These are phyloP conservation scores for Striga asiatica DNA, from an alignment of 257 asterid species.

Conservation along the genomic window DNA sequence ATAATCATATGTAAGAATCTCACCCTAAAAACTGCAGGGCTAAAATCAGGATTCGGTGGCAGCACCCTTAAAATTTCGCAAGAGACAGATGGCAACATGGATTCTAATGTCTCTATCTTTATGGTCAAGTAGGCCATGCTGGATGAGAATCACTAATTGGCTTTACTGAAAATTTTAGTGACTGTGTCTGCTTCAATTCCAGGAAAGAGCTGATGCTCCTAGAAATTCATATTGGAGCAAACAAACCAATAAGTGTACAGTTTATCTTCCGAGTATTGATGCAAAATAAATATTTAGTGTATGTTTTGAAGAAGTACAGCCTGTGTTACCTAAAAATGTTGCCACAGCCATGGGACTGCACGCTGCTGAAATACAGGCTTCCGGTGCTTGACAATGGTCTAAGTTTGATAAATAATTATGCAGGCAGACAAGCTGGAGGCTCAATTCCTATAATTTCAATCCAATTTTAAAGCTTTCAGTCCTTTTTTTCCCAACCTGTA, in stretches of 20 bases:
- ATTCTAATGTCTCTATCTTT: conserved; percentile 61
- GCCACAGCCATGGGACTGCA: neutral
- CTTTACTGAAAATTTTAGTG: conserved; percentile 26
- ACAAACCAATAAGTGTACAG: neutral
- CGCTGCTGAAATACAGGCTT: neutral
- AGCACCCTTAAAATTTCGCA: conserved; percentile 54
- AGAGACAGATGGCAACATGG: conserved; percentile 58
- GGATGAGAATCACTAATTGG: conserved; percentile 49
- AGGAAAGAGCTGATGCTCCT: too few species aligned
- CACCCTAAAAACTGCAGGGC: conserved; percentile 52
- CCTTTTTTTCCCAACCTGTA: too few species aligned
- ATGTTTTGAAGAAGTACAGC: conserved; percentile 4
- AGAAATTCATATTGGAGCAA: conserved; percentile 15
- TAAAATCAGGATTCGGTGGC: conserved; percentile 63
- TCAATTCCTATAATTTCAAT: conserved; percentile 19
- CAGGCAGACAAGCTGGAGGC: neutral
- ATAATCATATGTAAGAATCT: neutral
- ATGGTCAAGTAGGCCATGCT: conserved; percentile 47
- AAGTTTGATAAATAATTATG: neutral
- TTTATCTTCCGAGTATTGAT: conserved; percentile 2
- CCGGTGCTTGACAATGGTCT: conserved; percentile 9
- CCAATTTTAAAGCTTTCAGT: too few species aligned
- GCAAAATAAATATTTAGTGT: neutral
- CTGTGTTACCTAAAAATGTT: neutral
- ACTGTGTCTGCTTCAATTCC: conserved; percentile 40